A percentile compares a stretch with the other conserved stretches of the same genome.
phyloP scores from a whole-genome alignment of 2,329 filamentous ascomycete species.

The Diaporthe sp. region DNA sequence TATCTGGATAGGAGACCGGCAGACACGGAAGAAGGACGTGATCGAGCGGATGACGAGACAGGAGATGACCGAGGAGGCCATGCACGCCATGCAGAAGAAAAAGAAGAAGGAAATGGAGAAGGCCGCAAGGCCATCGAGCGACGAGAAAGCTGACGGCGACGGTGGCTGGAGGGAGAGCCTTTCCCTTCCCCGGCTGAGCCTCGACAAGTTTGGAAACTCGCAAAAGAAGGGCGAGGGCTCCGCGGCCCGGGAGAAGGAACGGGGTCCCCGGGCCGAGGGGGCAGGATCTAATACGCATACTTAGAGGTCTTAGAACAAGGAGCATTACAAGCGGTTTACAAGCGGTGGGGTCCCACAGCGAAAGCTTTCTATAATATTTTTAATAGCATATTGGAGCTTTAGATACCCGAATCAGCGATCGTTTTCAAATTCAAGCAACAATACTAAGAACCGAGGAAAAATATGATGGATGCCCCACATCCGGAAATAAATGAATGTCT shows the following conservation, averaged over 20 bases:
- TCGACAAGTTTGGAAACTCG: constrained; percentile 32
- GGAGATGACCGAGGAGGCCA: constrained; percentile 74
- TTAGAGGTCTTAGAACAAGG: background rate
- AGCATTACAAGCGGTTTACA: constrained; percentile 1
- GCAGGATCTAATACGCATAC: background rate
- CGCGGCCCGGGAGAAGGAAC: constrained; percentile 1
- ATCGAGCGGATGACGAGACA: constrained; percentile 82
- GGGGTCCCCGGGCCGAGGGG: background rate
- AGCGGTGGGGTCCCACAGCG: background rate
- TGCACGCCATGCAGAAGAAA: constrained; percentile 62
- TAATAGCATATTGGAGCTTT: background rate
- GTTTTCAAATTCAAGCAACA: background rate
- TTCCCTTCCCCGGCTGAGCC: constrained; percentile 34
- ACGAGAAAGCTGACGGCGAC: constrained; percentile 26
- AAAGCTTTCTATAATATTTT: background rate
- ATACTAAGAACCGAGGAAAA: background rate
- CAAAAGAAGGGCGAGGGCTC: constrained; percentile 25
- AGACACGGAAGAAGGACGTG: constrained; percentile 88
- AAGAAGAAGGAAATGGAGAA: constrained; percentile 44
- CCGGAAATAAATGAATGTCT: background rate
- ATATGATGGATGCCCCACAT: background rate
- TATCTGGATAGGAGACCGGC: constrained; percentile 81
- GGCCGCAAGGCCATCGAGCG: constrained; percentile 21
- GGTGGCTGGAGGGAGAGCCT: constrained; percentile 17
- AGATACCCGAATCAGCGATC: constrained; percentile 11